Percentiles rank a stretch among this genome's conserved stretches.
Evolutionary conservation across 305 asterid species (phyloP).

Genomic region (Solanum hybrid): DNA sequence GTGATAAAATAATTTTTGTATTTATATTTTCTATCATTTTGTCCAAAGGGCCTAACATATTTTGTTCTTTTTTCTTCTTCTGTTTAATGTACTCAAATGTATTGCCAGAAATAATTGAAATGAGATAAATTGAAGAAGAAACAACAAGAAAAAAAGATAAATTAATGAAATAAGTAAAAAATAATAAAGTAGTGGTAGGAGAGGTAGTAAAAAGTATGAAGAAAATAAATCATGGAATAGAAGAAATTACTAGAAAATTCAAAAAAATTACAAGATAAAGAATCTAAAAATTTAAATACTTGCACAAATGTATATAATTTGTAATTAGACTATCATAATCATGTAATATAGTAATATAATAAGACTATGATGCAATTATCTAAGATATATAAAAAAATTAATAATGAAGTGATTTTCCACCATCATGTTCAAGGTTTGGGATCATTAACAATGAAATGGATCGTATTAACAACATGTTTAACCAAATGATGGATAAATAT

Average conservation of each 20-base stretch:
- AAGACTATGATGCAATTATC: neutral
- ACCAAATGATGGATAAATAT: neutral
- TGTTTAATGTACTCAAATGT: no score
- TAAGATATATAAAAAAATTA: neutral
- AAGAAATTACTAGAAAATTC: neutral
- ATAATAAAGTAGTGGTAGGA: neutral
- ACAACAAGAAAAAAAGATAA: no score
- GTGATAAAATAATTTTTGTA: neutral
- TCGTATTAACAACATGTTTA: neutral
- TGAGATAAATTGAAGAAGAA: no score
- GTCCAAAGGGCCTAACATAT: no score
- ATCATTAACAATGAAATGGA: neutral
- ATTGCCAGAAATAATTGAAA: no score
- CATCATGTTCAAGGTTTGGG: neutral
- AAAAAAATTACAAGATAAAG: neutral
- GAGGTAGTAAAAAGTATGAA: neutral
- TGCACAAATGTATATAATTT: neutral
- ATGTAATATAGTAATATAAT: neutral
- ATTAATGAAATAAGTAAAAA: neutral
- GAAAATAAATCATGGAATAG: neutral
- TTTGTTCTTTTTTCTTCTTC: no score
- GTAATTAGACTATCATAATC: neutral
- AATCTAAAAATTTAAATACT: neutral
- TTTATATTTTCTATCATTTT: neutral
- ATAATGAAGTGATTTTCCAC: neutral